Percentiles rank a stretch among this genome's conserved stretches.
phyloP scores from a whole-genome alignment of 2,329 filamentous ascomycete genomes.

The Elsinoe perseae region DNA sequence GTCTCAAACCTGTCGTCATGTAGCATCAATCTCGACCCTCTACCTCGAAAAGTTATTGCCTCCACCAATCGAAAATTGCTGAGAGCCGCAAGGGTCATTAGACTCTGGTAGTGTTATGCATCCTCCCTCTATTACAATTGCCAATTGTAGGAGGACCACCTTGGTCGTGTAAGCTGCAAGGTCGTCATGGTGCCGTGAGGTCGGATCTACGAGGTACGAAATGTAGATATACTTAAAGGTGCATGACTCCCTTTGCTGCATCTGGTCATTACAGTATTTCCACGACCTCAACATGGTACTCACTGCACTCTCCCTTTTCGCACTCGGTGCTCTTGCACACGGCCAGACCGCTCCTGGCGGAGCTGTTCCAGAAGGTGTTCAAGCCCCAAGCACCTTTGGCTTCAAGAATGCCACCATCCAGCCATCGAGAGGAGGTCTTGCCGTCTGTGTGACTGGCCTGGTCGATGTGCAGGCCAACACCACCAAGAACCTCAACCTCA shows the following conservation, averaged over 20 bases:
- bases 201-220: constrained; percentile 1
- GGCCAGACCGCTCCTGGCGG: not conserved
- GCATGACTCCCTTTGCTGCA: not conserved
- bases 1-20: constrained; percentile 8
- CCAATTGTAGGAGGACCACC: not conserved
- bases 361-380: constrained; percentile 15
- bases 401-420: constrained; percentile 21
- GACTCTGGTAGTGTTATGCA: constrained; percentile 8
- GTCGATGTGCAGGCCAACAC: constrained; percentile 24
- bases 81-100: not conserved
- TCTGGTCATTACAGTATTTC: not conserved
- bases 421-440: constrained; percentile 23
- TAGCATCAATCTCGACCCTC: constrained; percentile 1
- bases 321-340: constrained; percentile 8
- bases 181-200: constrained; percentile 9
- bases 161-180: not conserved
- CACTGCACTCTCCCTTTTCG: constrained; percentile 1
- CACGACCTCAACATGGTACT: not conserved
- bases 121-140: constrained; percentile 4
- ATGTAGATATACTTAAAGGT: constrained; percentile 8
- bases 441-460: constrained; percentile 25
- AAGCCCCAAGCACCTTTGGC: constrained; percentile 16
- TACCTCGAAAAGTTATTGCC: not conserved
- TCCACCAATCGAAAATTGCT: constrained; percentile 4
- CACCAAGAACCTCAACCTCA: constrained; percentile 25